Evolutionary conservation across 306 rosid genomes (phyloP).

Genomic region (Fragaria nilgerrensis): DNA sequence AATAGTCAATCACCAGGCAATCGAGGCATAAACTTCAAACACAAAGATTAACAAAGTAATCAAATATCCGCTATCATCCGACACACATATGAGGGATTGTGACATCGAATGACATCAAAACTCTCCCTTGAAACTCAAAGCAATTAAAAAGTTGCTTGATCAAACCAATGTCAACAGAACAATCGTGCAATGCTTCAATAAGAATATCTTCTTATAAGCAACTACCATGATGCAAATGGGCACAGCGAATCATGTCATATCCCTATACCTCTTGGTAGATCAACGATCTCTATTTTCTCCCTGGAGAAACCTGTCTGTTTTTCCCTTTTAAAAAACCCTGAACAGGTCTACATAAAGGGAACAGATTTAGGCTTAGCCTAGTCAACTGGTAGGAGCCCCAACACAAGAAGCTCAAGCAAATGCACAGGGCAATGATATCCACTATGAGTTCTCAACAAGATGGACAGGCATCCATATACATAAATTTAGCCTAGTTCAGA

Average conservation of each 20-base stretch:
- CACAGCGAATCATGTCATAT: background rate
- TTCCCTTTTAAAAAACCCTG: background rate
- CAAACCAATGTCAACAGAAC: background rate
- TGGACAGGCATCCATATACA: background rate
- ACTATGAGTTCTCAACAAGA: background rate
- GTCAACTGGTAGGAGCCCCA: background rate
- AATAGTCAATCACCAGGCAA: background rate
- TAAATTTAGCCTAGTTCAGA: background rate
- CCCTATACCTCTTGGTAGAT: background rate
- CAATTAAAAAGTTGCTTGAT: background rate
- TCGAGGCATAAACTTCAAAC: background rate
- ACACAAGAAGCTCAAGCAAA: background rate
- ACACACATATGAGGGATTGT: background rate
- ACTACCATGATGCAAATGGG: background rate
- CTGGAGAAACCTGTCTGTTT: background rate
- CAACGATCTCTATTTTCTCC: background rate
- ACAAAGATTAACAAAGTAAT: background rate
- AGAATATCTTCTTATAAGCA: background rate
- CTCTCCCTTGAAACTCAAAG: background rate
- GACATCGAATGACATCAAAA: background rate
- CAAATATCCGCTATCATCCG: background rate
- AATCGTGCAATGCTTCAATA: background rate
- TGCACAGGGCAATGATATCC: background rate
- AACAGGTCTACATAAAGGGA: background rate
- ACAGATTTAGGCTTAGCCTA: background rate